Percentiles rank a stretch among this genome's conserved stretches.
Evolutionary conservation across 495 filamentous ascomycete genomes (phyloP).

Genomic region (Lepidopterella palustris): DNA sequence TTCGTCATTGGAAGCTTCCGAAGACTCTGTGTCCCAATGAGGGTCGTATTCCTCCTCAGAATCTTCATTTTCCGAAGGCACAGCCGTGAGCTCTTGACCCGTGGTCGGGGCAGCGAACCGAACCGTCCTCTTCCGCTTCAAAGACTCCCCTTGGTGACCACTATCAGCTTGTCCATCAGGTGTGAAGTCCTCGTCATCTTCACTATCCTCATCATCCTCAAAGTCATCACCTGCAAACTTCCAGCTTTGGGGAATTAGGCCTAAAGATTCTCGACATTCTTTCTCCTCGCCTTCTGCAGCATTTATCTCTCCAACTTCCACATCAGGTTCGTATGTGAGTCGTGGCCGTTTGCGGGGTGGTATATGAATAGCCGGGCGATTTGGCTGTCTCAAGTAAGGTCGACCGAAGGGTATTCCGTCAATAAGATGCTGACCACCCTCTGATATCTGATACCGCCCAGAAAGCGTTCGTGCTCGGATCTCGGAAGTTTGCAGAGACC

Average conservation of each 20-base stretch:
- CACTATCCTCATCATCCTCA: background rate
- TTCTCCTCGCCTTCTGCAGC: constrained; percentile 38
- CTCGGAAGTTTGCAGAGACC: constrained; percentile 70
- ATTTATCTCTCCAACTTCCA: no score
- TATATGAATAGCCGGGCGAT: constrained; percentile 64
- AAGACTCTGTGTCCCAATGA: constrained; percentile 23
- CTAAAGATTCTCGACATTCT: constrained; percentile 35
- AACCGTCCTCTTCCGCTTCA: background rate
- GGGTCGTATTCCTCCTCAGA: constrained; percentile 22
- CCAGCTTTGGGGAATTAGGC: background rate
- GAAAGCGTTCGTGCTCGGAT: constrained; percentile 65
- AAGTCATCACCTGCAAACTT: background rate
- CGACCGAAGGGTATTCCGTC: constrained; percentile 88
- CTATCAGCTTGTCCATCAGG: background rate
- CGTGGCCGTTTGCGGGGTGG: constrained; percentile 69
- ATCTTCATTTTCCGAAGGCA: constrained; percentile 11
- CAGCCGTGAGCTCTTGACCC: background rate
- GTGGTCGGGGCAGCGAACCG: background rate
- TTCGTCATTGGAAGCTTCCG: constrained; percentile 23
- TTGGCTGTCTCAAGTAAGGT: constrained; percentile 53
- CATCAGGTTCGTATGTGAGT: constrained; percentile 38
- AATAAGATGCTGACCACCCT: constrained; percentile 73
- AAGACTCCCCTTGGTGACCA: background rate
- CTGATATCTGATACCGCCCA: constrained; percentile 77
- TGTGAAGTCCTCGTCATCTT: background rate